These are phyloP conservation scores for Solanum bulbocastanum DNA, from an alignment of 257 asterid species.

Conservation along the genomic window DNA sequence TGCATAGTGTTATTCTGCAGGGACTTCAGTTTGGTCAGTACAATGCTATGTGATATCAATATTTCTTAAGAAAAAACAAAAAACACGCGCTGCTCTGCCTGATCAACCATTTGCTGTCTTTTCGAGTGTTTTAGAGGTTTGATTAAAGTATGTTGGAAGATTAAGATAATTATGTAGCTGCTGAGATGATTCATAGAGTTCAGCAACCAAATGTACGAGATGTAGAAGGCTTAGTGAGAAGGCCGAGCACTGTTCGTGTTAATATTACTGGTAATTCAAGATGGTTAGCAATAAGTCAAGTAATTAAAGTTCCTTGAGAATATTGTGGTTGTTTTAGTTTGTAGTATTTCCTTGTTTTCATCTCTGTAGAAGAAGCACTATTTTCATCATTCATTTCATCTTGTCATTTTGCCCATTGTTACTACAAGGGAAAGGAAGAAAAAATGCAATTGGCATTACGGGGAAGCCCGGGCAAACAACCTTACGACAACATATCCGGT, in stretches of 20 bases:
- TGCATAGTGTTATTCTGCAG: slow-evolving; percentile 20
- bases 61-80: background rate
- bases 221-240: background rate
- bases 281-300: slow-evolving; percentile 11
- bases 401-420: background rate
- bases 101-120: background rate
- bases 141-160: background rate
- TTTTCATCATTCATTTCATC: background rate
- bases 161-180: background rate
- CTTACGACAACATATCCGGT: background rate
- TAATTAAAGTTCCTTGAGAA: background rate
- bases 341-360: background rate
- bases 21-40: slow-evolving; percentile 35
- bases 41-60: slow-evolving; percentile 9
- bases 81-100: background rate
- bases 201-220: slow-evolving; percentile 2
- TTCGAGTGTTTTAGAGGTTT: background rate
- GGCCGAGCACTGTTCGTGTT: slow-evolving; percentile 4
- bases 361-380: background rate
- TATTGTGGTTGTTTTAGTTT: background rate
- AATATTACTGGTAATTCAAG: slow-evolving; percentile 9
- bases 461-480: background rate
- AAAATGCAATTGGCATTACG: background rate
- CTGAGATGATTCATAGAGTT: background rate
- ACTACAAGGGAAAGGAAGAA: background rate